These are phyloP conservation scores for Macroventuria anomochaeta DNA, from an alignment of 2,329 filamentous ascomycete genomes.

Conservation along the genomic window DNA sequence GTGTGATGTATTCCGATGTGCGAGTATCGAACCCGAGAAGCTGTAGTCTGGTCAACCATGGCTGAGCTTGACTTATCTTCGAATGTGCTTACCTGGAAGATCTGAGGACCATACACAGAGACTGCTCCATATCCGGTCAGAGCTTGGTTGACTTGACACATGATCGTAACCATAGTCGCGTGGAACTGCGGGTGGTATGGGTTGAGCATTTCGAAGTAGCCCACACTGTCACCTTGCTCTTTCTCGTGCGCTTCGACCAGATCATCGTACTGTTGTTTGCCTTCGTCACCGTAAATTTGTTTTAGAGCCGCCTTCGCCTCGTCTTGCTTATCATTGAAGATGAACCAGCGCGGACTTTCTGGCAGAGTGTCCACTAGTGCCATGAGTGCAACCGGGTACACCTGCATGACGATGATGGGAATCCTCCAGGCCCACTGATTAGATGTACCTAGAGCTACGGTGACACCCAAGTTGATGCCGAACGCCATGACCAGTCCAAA, in stretches of 20 bases:
- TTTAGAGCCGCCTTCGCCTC: conserved; percentile 59
- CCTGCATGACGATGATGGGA: conserved; percentile 67
- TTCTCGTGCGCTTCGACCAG: conserved; percentile 59
- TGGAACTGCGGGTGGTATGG: conserved; percentile 64
- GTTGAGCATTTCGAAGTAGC: conserved; percentile 65
- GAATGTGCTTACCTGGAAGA: conserved; percentile 57
- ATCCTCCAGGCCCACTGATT: conserved; percentile 68
- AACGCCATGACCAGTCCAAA: conserved; percentile 68
- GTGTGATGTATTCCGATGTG: conserved; percentile 62
- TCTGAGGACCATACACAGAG: conserved; percentile 68
- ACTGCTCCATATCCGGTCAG: conserved; percentile 66
- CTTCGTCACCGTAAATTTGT: conserved; percentile 59
- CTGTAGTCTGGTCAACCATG: conserved; percentile 38
- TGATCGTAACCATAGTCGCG: conserved; percentile 65
- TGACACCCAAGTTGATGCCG: conserved; percentile 63
- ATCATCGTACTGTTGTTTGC: conserved; percentile 58
- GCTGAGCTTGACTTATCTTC: not conserved
- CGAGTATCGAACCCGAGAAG: conserved; percentile 63
- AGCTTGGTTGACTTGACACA: conserved; percentile 69
- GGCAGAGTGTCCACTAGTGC: conserved; percentile 61
- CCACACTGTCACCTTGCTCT: conserved; percentile 56
- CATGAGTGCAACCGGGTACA: conserved; percentile 63
- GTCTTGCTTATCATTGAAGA: conserved; percentile 58
- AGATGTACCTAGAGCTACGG: conserved; percentile 60
- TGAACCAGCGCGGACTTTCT: conserved; percentile 65